A percentile compares a stretch with the other conserved stretches of the same genome.
phyloP scores from a whole-genome alignment of 108 stramenopile species.

The Schizochytrium sp. region DNA sequence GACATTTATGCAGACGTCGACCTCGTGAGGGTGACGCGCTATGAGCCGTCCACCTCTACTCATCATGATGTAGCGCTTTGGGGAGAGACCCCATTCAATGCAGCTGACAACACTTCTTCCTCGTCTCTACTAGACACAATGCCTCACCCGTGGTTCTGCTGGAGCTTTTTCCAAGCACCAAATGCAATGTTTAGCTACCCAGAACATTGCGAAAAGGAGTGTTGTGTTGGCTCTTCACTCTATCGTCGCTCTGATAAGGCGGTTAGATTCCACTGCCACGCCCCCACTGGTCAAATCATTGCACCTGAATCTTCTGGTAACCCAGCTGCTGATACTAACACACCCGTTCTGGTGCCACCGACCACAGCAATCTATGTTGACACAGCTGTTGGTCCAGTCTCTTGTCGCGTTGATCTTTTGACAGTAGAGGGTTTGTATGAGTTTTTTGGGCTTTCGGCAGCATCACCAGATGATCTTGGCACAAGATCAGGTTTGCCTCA shows the following conservation, averaged over 20 bases:
- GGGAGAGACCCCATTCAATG: background rate
- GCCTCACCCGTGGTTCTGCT: slow-evolving; percentile 60
- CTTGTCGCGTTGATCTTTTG: slow-evolving; percentile 7
- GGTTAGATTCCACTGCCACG: slow-evolving; percentile 10
- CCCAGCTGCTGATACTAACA: background rate
- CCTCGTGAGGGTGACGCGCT: slow-evolving; percentile 7
- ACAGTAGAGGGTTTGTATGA: slow-evolving; percentile 22
- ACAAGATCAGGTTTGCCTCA: background rate
- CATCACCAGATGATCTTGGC: background rate
- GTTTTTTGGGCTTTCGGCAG: slow-evolving; percentile 20
- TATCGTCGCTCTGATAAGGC: slow-evolving; percentile 60
- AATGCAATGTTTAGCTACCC: background rate
- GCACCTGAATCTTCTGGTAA: background rate
- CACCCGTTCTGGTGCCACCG: background rate
- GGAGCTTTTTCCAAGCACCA: slow-evolving; percentile 26
- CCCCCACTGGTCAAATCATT: background rate
- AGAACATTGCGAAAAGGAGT: slow-evolving; percentile 53
- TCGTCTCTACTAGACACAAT: background rate
- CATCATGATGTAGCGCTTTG: slow-evolving; percentile 53
- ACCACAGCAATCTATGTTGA: background rate
- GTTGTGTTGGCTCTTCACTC: slow-evolving; percentile 38
- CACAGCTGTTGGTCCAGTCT: slow-evolving; percentile 45
- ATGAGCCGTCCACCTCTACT: background rate
- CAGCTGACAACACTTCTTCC: background rate
- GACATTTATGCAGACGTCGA: slow-evolving; percentile 38